phyloP scores from a whole-genome alignment of 2,329 filamentous ascomycete species.

The Phyllosticta citriasiana region DNA sequence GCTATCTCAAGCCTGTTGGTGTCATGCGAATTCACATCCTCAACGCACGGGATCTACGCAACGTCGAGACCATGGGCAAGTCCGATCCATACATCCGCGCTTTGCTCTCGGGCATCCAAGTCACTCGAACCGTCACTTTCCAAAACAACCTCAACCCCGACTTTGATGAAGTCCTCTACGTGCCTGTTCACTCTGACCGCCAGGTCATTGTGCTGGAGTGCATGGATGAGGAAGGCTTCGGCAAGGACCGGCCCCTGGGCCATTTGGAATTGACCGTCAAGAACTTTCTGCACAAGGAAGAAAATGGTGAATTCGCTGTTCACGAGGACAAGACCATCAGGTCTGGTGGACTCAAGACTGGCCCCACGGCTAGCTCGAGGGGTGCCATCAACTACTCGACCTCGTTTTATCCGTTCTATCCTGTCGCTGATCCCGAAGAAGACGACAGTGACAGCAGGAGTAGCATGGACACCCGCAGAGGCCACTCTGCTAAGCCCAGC shows the following conservation, averaged over 20 bases:
- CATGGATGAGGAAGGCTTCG: conserved; percentile 91
- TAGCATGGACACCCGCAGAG: conserved; percentile 15
- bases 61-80: conserved; percentile 91
- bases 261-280: conserved; percentile 64
- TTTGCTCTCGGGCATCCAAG: conserved; percentile 79
- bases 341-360: conserved; percentile 60
- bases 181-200: conserved; percentile 74
- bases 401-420: conserved; percentile 82
- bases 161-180: conserved; percentile 91
- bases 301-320: conserved; percentile 69
- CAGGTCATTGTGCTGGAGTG: conserved; percentile 85
- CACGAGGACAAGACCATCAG: conserved; percentile 64
- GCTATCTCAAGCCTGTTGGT: conserved; percentile 87
- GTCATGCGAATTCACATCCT: conserved; percentile 92
- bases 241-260: conserved; percentile 82
- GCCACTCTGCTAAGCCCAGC: conserved; percentile 10
- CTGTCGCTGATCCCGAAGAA: conserved; percentile 80
- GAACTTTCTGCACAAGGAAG: conserved; percentile 70
- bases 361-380: conserved; percentile 64
- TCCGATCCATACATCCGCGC: conserved; percentile 92
- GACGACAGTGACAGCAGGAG: conserved; percentile 38
- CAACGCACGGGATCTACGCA: conserved; percentile 71
- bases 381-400: conserved; percentile 73
- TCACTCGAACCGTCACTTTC: conserved; percentile 87
- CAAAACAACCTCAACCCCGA: conserved; percentile 91